A percentile compares a stretch with the other conserved stretches of the same genome.
Evolutionary conservation across 345 rosid species (phyloP).

Genomic region (Gossypium stocksii): DNA sequence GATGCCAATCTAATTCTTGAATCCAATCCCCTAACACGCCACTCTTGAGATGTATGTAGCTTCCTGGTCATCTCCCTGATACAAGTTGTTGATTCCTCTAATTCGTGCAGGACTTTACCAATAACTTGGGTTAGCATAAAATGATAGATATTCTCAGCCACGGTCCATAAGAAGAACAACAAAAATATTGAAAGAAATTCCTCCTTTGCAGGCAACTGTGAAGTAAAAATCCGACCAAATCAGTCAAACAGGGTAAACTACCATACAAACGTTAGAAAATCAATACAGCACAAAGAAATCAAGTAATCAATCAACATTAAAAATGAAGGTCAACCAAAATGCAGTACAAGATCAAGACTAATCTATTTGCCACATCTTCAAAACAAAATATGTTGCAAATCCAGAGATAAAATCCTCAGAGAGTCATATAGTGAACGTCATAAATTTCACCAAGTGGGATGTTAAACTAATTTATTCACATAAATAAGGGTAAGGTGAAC

Average conservation of each 20-base stretch:
- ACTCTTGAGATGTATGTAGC: neutral
- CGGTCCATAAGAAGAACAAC: neutral
- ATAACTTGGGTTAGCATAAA: neutral
- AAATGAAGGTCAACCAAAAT: neutral
- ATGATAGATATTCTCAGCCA: neutral
- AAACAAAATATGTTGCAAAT: neutral
- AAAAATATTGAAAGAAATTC: neutral
- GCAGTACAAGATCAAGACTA: neutral
- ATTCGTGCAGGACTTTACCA: constrained; percentile 5
- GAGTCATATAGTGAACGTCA: neutral
- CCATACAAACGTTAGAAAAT: neutral
- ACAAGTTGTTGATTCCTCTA: neutral
- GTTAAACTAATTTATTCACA: neutral
- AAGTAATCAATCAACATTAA: constrained; percentile 1
- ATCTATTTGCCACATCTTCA: neutral
- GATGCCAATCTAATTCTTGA: constrained; percentile 25
- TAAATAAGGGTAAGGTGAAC: neutral
- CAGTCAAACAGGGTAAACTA: constrained; percentile 3
- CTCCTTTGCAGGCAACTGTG: constrained; percentile 1
- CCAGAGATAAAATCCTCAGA: neutral
- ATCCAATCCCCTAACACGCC: constrained; percentile 9
- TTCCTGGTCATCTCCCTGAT: neutral
- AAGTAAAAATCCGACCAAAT: constrained; percentile 19
- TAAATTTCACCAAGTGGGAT: neutral
- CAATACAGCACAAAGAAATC: neutral